Evolutionary conservation across 1,139 yeast species (phyloP), one percentile per base, ranked within the genome.

Genomic region (Pichia sp.): DNA sequence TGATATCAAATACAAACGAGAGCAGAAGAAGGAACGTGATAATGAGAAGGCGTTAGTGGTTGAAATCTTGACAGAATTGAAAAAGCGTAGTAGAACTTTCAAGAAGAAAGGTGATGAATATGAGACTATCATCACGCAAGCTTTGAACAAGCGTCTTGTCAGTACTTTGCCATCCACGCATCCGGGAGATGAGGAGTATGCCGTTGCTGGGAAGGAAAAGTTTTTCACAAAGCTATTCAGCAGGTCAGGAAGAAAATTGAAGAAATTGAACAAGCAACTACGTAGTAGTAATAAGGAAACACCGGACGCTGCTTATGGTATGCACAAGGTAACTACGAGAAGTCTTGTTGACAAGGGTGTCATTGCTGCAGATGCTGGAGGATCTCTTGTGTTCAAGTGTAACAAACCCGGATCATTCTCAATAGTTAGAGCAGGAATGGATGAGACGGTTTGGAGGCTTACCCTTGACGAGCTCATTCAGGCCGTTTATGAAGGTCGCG

Each of bases 1-100:
- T 36, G 96, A 93, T 47, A 86, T 91, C 48, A 77, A 79, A 51
- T 76, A 85, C 27, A 87, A 87, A 51, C 78, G 79, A 46, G 72
- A 76, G 38, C 82, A 83, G 44, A 69, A 94, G 42, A 58, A 71
- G 13, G 65, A 72, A 25, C 66, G 94, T 20, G 67, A 68, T 36
- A 67, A 72, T 26, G 94, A 86, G 51, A 61, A 84, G 40, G 67
- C 65, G 15, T 64, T 74, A 18, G 78, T 88, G 3, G 59, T 66
- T 26, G 73, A 69, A 29, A 80, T 94, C 0, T 56, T 82, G 38
- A 61, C 64, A 6, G 74, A 79, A 46, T 62, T 86, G 45, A 60
- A 63, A 17, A 79, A 74, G 37, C 84, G 84, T 56, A 81, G 78
- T 48, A 58, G 51, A 8, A 76, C 77, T 44, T 69, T 86, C 44